phyloP scores from a whole-genome alignment of 2,329 filamentous ascomycete species.

The Nemania abortiva region DNA sequence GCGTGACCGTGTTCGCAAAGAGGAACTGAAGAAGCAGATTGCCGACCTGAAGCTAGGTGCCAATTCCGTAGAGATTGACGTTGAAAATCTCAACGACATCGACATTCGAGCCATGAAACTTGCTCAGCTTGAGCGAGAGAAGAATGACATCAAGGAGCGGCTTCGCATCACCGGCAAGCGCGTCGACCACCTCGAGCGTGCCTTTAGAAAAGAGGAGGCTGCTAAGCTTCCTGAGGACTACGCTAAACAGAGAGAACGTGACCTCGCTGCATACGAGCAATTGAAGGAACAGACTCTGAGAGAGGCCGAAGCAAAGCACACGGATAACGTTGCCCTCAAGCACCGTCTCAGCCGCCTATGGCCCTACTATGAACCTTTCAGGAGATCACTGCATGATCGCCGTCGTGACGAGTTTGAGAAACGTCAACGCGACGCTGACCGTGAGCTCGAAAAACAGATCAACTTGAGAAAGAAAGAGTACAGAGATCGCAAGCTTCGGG shows the following conservation, averaged over 20 bases:
- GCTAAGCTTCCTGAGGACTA: slow-evolving; percentile 93
- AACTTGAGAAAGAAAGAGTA: slow-evolving; percentile 87
- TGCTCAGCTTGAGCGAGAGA: slow-evolving; percentile 95
- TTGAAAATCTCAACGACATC: slow-evolving; percentile 85
- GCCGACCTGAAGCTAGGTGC: slow-evolving; percentile 90
- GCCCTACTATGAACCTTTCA: slow-evolving; percentile 85
- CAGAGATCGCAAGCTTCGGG: slow-evolving; percentile 82
- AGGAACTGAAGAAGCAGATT: slow-evolving; percentile 93
- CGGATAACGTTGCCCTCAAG: slow-evolving; percentile 92
- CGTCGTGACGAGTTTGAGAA: slow-evolving; percentile 96
- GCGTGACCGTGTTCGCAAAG: slow-evolving; percentile 88
- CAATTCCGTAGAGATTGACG: slow-evolving; percentile 80
- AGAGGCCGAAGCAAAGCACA: slow-evolving; percentile 89
- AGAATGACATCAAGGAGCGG: slow-evolving; percentile 93
- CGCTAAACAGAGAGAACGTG: slow-evolving; percentile 81
- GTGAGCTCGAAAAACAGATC: slow-evolving; percentile 93
- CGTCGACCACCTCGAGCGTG: slow-evolving; percentile 96
- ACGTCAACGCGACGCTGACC: slow-evolving; percentile 89
- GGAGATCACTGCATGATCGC: slow-evolving; percentile 83
- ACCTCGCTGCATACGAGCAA: slow-evolving; percentile 83
- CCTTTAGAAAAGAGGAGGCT: slow-evolving; percentile 93
- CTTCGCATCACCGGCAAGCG: slow-evolving; percentile 93
- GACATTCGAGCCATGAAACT: slow-evolving; percentile 97
- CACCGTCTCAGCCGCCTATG: slow-evolving; percentile 89
- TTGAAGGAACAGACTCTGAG: slow-evolving; percentile 81